Conservation (phyloP, 1,139 yeast species). For the Kazachstania sp. region DNA sequence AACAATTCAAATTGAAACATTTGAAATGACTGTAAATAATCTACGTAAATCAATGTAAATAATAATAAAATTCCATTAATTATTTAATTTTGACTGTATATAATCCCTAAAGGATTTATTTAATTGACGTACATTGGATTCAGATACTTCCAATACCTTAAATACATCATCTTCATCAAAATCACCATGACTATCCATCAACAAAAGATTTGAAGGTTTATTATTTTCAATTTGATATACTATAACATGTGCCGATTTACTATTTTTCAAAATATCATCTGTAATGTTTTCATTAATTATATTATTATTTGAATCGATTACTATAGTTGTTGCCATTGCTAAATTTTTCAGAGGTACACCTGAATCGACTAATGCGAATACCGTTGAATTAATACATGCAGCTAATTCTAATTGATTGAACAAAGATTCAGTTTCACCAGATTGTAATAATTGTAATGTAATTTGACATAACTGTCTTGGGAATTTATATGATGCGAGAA, state of each 20-base stretch:
- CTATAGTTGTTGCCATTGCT: conserved; percentile 47
- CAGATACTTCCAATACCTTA: conserved; percentile 41
- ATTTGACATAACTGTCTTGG: conserved; percentile 84
- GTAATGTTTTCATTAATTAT: conserved; percentile 40
- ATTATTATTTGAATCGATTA: conserved; percentile 32
- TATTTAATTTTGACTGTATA: conserved; percentile 35
- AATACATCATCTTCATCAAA: conserved; percentile 53
- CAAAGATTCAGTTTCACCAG: conserved; percentile 40
- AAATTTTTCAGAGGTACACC: conserved; percentile 61
- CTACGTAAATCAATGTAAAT: conserved; percentile 29
- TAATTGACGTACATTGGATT: conserved; percentile 37
- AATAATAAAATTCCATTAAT: background rate
- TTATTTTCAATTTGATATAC: conserved; percentile 47
- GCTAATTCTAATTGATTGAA: conserved; percentile 48
- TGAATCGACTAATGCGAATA: conserved; percentile 69
- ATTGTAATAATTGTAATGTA: conserved; percentile 69
- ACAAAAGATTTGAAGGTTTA: conserved; percentile 46
- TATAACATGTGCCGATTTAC: conserved; percentile 57
- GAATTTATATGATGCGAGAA: conserved; percentile 56
- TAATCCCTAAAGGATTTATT: conserved; percentile 41
- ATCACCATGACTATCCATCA: conserved; percentile 64
- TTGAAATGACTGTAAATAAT: conserved; percentile 63
- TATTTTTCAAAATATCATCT: conserved; percentile 33
- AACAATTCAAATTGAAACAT: conserved; percentile 76
- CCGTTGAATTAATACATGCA: conserved; percentile 64